Evolutionary conservation across 2,329 filamentous ascomycete genomes (phyloP).

Genomic region (Dactylellina parvicollis): DNA sequence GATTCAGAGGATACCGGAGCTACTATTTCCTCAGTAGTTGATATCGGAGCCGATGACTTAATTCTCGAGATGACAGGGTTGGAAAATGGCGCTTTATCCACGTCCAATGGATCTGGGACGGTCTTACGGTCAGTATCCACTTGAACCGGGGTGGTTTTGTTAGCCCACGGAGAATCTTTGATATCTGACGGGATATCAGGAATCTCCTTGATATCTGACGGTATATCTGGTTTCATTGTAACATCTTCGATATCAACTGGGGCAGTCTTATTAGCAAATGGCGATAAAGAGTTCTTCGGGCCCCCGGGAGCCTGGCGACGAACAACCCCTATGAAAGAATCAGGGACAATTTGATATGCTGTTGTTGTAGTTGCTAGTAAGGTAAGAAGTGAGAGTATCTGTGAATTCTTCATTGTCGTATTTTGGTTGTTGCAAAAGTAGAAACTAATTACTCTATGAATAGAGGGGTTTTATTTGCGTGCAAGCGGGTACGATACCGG

Average conservation of each 20-base stretch:
- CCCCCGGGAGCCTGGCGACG: not conserved
- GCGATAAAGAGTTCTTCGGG: not conserved
- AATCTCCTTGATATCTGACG: not conserved
- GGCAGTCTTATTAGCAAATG: not conserved
- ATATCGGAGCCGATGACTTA: no score
- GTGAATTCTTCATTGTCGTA: constrained; percentile 2
- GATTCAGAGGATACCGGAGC: no score
- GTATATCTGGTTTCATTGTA: not conserved
- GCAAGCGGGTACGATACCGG: no score
- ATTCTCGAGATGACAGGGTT: no score
- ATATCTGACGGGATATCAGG: no score
- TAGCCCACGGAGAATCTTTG: no score
- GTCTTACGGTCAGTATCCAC: no score
- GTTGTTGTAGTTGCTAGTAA: not conserved
- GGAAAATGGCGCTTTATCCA: no score
- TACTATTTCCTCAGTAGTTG: no score
- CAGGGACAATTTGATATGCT: not conserved
- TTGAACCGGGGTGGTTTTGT: no score
- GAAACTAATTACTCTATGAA: not conserved
- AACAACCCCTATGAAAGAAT: not conserved
- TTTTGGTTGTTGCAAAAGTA: not conserved
- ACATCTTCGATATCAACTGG: not conserved
- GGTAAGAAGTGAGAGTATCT: not conserved
- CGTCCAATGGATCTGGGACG: no score
- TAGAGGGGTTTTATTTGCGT: no score